Evolutionary conservation across 805 yeast species (phyloP).

Genomic region (Candida piceae): DNA sequence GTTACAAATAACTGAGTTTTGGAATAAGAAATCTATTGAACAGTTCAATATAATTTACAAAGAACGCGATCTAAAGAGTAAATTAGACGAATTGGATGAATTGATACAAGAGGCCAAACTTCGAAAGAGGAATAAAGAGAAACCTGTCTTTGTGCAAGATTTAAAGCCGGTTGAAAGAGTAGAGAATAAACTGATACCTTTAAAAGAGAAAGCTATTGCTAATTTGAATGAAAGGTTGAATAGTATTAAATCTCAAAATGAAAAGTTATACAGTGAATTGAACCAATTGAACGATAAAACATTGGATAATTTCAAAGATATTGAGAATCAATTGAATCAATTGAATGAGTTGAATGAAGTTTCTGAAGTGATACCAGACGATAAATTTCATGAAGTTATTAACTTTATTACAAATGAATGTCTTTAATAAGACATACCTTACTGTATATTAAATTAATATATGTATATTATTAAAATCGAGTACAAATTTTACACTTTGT

Average conservation of each 20-base stretch:
- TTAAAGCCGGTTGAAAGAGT: slow-evolving; percentile 22
- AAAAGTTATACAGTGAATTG: slow-evolving; percentile 8
- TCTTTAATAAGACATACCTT: slow-evolving; percentile 1
- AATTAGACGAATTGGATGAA: slow-evolving; percentile 44
- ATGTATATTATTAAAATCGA: neutral
- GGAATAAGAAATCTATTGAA: slow-evolving; percentile 36
- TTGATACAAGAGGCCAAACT: slow-evolving; percentile 36
- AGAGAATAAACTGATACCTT: slow-evolving; percentile 10
- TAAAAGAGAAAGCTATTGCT: slow-evolving; percentile 11
- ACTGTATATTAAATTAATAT: neutral
- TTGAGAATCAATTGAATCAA: slow-evolving; percentile 7
- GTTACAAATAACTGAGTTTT: slow-evolving; percentile 39
- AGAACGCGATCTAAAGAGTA: slow-evolving; percentile 39
- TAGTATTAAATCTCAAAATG: slow-evolving; percentile 11
- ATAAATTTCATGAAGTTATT: slow-evolving; percentile 13
- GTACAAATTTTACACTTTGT: neutral
- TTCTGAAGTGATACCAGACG: slow-evolving; percentile 13
- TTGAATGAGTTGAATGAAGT: slow-evolving; percentile 13
- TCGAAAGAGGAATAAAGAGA: slow-evolving; percentile 9
- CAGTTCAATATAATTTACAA: slow-evolving; percentile 45
- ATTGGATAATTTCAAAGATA: slow-evolving; percentile 4
- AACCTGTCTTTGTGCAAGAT: slow-evolving; percentile 12
- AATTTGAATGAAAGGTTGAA: slow-evolving; percentile 13
- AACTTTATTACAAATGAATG: slow-evolving; percentile 15
- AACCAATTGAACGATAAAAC: slow-evolving; percentile 6